Evolutionary conservation across 1,139 yeast genomes (phyloP), one percentile per base, ranked within the genome.

Genomic region (Arxiozyma slooffiae): DNA sequence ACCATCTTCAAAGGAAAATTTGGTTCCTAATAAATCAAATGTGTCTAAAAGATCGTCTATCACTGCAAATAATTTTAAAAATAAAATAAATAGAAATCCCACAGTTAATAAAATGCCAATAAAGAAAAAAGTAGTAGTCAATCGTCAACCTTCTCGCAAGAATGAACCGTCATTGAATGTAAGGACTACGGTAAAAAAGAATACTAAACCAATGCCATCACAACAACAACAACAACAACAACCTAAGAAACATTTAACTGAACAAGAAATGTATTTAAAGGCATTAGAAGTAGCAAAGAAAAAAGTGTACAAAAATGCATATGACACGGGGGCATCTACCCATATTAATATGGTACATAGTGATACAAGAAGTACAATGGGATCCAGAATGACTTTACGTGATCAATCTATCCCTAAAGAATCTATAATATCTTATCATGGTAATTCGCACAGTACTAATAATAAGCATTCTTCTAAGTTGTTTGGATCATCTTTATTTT

Each of bases 211-310:
- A 16, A 23, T 41, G 20, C 40, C 38, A n/a, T 44, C 39, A 18
- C 46, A 45, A 34, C 24, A 41, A 11, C 46, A 41, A 40, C 38
- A 14, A 16, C 48, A 30, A 20, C 49, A 21, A 38, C 45, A 48
- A 38, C 52, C 52, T 11, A 53, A 50, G 38, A 51, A 52, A 42
- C 48, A 49, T 18, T 21, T 62, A 20, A 60, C 61, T 2, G 62
- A 64, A 36, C 61, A 61, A 38, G 69, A 66, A 49, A 64, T 66
- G 67, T 67, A 66, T 50, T 57, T 60, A 2, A 57, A 57, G 37
- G 71, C 71, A 1, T 49, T 62, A 39, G 64, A 62, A 48, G 59
- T 63, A 17, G 70, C 71, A 1, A 56, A 56, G 40, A 58, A 54
- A 38, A 67, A 64, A 47, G 70, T 66, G 9, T 64, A 60, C 48